Evolutionary conservation across 176 grass and related monocot species (phyloP).

Genomic region (Poa pratensis): DNA sequence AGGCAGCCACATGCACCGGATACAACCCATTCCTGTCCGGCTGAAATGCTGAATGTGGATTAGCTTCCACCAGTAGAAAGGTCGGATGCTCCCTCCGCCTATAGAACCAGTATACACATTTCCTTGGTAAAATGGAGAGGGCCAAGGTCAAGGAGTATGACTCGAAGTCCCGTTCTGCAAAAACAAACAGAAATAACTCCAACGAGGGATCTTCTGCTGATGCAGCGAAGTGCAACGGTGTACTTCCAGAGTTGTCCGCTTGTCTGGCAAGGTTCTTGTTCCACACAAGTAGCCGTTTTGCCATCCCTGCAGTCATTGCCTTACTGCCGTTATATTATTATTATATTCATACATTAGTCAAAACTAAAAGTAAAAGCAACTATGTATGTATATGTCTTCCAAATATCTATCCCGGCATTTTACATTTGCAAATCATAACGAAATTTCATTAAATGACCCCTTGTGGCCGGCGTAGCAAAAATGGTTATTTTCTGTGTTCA

Average conservation of each 20-base stretch:
- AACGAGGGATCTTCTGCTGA: neutral
- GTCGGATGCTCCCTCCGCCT: neutral
- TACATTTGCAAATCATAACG: too few species aligned
- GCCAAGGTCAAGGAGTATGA: neutral
- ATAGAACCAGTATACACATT: neutral
- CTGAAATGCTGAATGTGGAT: neutral
- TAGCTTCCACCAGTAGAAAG: neutral
- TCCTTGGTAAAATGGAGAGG: neutral
- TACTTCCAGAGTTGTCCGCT: neutral
- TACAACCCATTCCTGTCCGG: neutral
- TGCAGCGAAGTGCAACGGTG: neutral
- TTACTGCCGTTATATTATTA: neutral
- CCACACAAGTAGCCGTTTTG: neutral
- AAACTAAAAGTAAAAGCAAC: neutral
- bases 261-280: neutral
- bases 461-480: too few species aligned
- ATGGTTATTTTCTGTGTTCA: too few species aligned
- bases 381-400: too few species aligned
- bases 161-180: neutral
- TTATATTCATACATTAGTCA: neutral
- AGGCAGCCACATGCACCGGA: conserved; percentile 10
- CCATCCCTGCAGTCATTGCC: neutral
- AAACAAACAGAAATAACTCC: neutral
- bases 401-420: too few species aligned
- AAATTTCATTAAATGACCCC: too few species aligned